phyloP scores from a whole-genome alignment of 2,329 filamentous ascomycete species.

The Phyllosticta capitalensis region DNA sequence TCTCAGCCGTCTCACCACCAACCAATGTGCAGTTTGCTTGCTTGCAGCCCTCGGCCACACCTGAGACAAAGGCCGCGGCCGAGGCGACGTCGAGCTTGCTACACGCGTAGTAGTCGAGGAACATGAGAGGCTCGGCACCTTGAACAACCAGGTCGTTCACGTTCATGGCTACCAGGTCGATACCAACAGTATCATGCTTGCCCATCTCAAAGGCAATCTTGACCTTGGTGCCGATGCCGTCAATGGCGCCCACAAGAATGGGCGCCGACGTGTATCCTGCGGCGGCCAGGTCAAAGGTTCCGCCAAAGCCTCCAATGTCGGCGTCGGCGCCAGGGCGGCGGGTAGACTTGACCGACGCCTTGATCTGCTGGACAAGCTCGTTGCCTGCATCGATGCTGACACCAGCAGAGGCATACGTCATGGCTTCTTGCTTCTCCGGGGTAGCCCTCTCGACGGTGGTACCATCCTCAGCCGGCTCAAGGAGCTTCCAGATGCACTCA shows the following conservation, averaged over 20 bases:
- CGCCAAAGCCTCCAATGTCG: conserved; percentile 91
- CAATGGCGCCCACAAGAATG: conserved; percentile 85
- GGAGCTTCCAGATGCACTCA: conserved; percentile 72
- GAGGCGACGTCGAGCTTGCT: conserved; percentile 70
- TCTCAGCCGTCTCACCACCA: conserved; percentile 96
- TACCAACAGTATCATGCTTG: conserved; percentile 89
- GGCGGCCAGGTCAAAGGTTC: conserved; percentile 66
- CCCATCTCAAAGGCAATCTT: conserved; percentile 86
- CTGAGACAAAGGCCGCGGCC: conserved; percentile 79
- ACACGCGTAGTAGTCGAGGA: conserved; percentile 97
- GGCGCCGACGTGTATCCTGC: conserved; percentile 68
- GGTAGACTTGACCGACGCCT: conserved; percentile 77
- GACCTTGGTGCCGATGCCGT: conserved; percentile 93
- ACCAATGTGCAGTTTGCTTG: conserved; percentile 81
- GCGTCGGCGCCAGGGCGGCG: conserved; percentile 79
- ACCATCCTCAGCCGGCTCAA: conserved; percentile 75
- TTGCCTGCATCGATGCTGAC: conserved; percentile 95
- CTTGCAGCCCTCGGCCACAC: conserved; percentile 79
- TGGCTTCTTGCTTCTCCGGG: conserved; percentile 20
- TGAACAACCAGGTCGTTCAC: conserved; percentile 97
- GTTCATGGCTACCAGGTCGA: conserved; percentile 98
- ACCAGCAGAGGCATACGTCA: conserved; percentile 89
- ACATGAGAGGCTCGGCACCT: conserved; percentile 88
- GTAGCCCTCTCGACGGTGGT: conserved; percentile 30
- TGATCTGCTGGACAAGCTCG: conserved; percentile 84